phyloP scores from a whole-genome alignment of 2,329 filamentous ascomycete genomes.

The Arthrobotrys entomopaga region DNA sequence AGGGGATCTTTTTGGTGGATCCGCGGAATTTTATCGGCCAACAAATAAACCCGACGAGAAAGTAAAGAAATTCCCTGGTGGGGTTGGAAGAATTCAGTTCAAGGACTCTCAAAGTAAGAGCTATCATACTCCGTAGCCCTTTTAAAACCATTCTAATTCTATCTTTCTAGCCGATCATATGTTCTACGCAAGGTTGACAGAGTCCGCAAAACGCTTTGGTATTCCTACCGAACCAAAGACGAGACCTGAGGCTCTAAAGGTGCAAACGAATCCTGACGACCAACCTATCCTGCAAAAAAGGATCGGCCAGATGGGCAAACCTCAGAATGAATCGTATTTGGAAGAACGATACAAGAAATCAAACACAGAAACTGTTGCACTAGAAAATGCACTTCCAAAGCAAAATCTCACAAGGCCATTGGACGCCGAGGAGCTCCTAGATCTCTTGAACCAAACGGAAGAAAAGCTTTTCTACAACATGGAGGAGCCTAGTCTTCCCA shows the following conservation, averaged over 20 bases:
- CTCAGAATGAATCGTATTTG: constrained; percentile 26
- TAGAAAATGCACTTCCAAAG: constrained; percentile 39
- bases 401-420: constrained; percentile 50
- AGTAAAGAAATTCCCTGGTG: constrained; percentile 42
- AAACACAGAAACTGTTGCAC: constrained; percentile 41
- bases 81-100: constrained; percentile 50
- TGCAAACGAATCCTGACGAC: constrained; percentile 21
- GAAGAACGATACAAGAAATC: constrained; percentile 28
- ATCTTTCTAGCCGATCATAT: constrained; percentile 35
- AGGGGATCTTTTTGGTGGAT: constrained; percentile 48
- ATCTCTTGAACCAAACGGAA: constrained; percentile 47
- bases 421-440: constrained; percentile 50
- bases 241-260: constrained; percentile 8
- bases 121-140: no score
- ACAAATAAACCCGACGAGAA: constrained; percentile 20
- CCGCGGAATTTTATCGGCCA: constrained; percentile 45
- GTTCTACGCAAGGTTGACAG: constrained; percentile 51
- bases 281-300: constrained; percentile 37
- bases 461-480: constrained; percentile 46
- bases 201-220: constrained; percentile 43
- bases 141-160: background rate
- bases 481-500: constrained; percentile 22
- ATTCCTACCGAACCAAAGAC: constrained; percentile 40
- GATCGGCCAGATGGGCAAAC: constrained; percentile 23
- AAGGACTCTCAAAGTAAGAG: constrained; percentile 39